Evolutionary conservation across 2,329 filamentous ascomycete genomes (phyloP).

Genomic region (Westerdykella aurantiaca): DNA sequence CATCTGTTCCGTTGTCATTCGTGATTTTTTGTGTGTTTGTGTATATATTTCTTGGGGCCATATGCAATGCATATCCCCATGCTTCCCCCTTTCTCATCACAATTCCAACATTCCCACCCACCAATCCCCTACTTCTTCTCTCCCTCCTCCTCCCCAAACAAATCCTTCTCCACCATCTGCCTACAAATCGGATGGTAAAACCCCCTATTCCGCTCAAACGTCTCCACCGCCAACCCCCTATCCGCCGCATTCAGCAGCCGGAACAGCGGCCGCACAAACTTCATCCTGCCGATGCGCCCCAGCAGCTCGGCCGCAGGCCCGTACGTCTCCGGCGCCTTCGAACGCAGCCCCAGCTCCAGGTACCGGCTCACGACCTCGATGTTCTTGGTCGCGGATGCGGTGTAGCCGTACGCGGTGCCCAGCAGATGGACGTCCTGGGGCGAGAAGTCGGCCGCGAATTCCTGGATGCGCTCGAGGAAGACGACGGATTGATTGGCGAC

Average conservation of each 20-base stretch:
- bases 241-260: constrained; percentile 69
- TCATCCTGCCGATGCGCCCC: constrained; percentile 85
- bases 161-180: constrained; percentile 71
- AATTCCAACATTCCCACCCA: too few species aligned
- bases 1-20: too few species aligned
- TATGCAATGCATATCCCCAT: too few species aligned
- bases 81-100: too few species aligned
- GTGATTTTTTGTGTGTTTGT: too few species aligned
- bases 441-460: constrained; percentile 59
- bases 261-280: constrained; percentile 87
- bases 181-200: constrained; percentile 93
- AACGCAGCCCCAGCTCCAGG: constrained; percentile 70
- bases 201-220: constrained; percentile 79
- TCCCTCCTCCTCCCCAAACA: constrained; percentile 41
- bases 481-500: constrained; percentile 85
- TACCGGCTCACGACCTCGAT: constrained; percentile 80
- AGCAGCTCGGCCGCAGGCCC: constrained; percentile 67
- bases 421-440: constrained; percentile 63
- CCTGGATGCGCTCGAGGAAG: constrained; percentile 75
- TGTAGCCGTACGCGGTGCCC: constrained; percentile 68
- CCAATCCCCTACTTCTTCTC: not conserved
- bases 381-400: constrained; percentile 60
- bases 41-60: too few species aligned
- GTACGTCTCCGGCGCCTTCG: constrained; percentile 64
- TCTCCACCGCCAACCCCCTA: constrained; percentile 66